Conservation (phyloP, 352 stramenopile species). For the Phytophthora boehmeriae region DNA sequence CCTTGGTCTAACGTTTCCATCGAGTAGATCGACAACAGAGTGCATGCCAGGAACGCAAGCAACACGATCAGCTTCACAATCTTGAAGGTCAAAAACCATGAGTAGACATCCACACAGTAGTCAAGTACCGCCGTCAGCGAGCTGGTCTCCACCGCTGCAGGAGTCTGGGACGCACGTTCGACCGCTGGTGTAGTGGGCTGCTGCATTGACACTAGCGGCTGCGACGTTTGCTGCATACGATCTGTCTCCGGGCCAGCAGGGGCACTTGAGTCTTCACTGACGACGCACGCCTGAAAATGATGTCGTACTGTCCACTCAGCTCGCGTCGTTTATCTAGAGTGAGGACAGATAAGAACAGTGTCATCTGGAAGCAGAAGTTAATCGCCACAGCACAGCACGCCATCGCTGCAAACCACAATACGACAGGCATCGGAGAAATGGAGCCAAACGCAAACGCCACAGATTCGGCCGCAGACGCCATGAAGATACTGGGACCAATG, state of each 20-base stretch:
- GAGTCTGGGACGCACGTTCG: slow-evolving; percentile 14
- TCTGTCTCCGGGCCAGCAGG: slow-evolving; percentile 17
- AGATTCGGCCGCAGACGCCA: slow-evolving; percentile 59
- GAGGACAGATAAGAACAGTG: slow-evolving; percentile 64
- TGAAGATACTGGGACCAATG: slow-evolving; percentile 72
- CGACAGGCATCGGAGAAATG: slow-evolving; percentile 67
- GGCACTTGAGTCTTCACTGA: slow-evolving; percentile 15
- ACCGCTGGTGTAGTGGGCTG: slow-evolving; percentile 33
- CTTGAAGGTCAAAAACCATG: slow-evolving; percentile 48
- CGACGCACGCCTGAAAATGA: slow-evolving; percentile 46
- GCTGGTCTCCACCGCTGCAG: slow-evolving; percentile 17
- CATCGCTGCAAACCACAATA: slow-evolving; percentile 73
- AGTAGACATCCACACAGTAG: slow-evolving; percentile 51
- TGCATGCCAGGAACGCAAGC: slow-evolving; percentile 51
- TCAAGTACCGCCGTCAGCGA: slow-evolving; percentile 40
- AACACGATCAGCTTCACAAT: slow-evolving; percentile 59
- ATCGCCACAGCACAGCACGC: slow-evolving; percentile 55
- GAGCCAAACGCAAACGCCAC: slow-evolving; percentile 64
- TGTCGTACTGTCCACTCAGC: slow-evolving; percentile 54
- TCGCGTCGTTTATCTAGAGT: slow-evolving; percentile 69
- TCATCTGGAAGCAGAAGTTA: slow-evolving; percentile 73
- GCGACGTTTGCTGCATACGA: slow-evolving; percentile 15
- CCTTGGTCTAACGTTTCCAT: slow-evolving; percentile 59
- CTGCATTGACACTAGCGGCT: slow-evolving; percentile 34
- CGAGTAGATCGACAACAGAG: slow-evolving; percentile 58